phyloP scores from a whole-genome alignment of 2,329 filamentous ascomycete genomes.

The Botrytis medusae region DNA sequence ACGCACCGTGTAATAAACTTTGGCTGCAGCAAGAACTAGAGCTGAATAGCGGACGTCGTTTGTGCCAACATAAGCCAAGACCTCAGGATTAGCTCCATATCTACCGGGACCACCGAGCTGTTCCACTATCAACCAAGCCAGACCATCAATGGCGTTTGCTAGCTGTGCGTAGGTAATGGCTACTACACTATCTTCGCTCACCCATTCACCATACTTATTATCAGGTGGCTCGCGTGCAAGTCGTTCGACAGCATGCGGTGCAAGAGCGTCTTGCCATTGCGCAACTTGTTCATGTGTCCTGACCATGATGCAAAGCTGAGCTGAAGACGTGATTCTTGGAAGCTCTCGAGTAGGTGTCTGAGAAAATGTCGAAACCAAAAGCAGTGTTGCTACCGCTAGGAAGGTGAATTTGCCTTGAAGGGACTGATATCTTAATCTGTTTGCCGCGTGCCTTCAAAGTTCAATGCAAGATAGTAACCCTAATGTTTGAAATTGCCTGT shows the following conservation, averaged over 20 bases:
- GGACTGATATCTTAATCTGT: background rate
- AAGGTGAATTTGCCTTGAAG: no score
- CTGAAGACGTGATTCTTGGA: no score
- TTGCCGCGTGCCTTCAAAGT: background rate
- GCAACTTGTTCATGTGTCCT: background rate
- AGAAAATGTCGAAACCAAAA: background rate
- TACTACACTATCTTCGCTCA: background rate
- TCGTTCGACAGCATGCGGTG: background rate
- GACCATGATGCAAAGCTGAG: background rate
- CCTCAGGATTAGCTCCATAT: conserved; percentile 39
- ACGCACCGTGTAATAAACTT: background rate
- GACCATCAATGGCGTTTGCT: background rate
- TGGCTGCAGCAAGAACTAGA: background rate
- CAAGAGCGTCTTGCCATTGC: background rate
- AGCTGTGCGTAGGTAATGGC: background rate
- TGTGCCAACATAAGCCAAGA: conserved; percentile 45
- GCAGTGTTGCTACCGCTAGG: background rate
- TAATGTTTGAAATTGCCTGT: background rate
- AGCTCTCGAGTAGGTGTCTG: rapidly evolving
- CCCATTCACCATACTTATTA: background rate
- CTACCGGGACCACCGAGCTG: background rate
- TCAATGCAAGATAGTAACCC: background rate
- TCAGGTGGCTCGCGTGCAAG: background rate
- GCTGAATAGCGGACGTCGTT: background rate
- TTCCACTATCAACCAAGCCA: conserved; percentile 21